Base-by-base conservation (phyloP, 192 early-diverging fungal species). In the Kappamyces sp. region DNA sequence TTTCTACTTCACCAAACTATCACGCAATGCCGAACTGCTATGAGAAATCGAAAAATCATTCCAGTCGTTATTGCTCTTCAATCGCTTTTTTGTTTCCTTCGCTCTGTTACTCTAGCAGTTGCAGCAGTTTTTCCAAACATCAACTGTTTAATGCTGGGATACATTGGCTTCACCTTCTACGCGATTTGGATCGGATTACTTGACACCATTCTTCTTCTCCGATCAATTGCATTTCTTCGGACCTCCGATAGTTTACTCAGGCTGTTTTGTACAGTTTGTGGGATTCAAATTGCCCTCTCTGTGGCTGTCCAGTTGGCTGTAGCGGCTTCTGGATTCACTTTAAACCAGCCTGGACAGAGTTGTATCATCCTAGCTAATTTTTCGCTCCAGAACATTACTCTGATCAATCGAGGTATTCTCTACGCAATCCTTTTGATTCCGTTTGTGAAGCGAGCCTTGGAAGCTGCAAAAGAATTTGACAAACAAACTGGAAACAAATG, bases 361-460 rank as follows among this genome's bases (percentile, higher is more conserved):
- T 57, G 55, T n/a, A 57, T 41, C 39, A 36, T 57, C 7, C n/a
- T 41, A 5, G 55, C 55, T 23, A 36, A 57, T n/a, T 57, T 57
- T 32, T 31, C 4, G 33, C 15, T 40, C 4, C 38, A 39, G 23
- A 57, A 12, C 3, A 32, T 13, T 6, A 41, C 39, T 12, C 3
- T 54, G 52, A 31, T 54, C 32, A 54, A 54, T 40, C 52, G 52
- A 1, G 37, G 52, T 31, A 54, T 54, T 34, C 52, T 54, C 37
- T 54, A 54, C 23, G 52, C 4, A 10, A 8, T 54, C 6, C 37
- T 36, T 31, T 13, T 37, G 37, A 36, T 36, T 31, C 52, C 52
- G 10, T 54, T 54, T 54, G 37, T 54, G 15, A 40, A 13, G 8
- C 37, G 41, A 54, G 52, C 52, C 10, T 54, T 36, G 33, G 52